phyloP scores from a whole-genome alignment of 1,284 basidiomycete species.

The Fomitopsis palustris region DNA sequence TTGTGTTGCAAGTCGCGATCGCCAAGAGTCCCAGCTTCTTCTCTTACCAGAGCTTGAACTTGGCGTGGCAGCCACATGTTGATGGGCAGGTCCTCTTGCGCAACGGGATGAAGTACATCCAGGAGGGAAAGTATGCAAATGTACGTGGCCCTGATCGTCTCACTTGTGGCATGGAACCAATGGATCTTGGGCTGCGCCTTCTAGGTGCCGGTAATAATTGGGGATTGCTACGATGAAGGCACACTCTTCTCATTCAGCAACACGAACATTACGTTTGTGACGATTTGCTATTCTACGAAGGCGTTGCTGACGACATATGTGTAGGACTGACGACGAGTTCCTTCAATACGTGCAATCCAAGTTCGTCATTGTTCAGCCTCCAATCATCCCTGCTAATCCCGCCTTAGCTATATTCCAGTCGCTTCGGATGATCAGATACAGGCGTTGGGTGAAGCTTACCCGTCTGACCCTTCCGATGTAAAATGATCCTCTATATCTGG shows the following conservation, averaged over 20 bases:
- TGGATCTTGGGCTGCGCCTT: background rate
- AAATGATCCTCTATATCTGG: background rate
- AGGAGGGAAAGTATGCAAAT: constrained; percentile 2
- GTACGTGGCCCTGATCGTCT: background rate
- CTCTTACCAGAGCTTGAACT: constrained; percentile 10
- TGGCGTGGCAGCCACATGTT: constrained; percentile 31
- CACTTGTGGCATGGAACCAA: background rate
- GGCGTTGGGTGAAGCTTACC: constrained; percentile 4
- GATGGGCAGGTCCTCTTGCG: constrained; percentile 29
- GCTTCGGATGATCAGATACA: background rate
- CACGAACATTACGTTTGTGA: constrained; percentile 4
- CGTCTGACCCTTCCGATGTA: constrained; percentile 3
- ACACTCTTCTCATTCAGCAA: constrained; percentile 18
- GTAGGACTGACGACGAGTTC: constrained; percentile 8
- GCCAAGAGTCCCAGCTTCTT: constrained; percentile 4
- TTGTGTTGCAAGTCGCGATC: constrained; percentile 1
- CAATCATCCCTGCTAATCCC: background rate
- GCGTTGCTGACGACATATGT: background rate
- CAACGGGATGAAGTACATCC: background rate
- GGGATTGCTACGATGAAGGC: constrained; percentile 8
- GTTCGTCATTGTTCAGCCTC: background rate
- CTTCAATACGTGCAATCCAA: background rate
- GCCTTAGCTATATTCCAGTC: background rate
- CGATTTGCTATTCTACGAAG: background rate
- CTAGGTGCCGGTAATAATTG: constrained; percentile 4